These are phyloP conservation scores for Holtermannia corniformis DNA, from an alignment of 768 basidiomycete species.

Conservation along the genomic window DNA sequence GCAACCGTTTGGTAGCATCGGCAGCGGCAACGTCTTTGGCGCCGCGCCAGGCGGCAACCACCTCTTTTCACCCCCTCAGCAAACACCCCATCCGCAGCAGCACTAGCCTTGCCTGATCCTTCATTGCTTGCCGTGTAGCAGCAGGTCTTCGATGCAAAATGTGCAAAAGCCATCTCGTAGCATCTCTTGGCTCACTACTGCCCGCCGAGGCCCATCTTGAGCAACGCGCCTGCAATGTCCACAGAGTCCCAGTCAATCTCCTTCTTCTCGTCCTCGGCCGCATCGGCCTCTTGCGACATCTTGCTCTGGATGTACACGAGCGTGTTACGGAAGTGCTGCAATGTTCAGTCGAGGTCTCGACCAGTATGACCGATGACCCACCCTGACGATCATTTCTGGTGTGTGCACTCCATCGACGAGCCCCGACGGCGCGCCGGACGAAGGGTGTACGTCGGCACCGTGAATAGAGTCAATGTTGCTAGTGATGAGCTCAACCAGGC, in stretches of 20 bases:
- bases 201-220: slow-evolving; percentile 70
- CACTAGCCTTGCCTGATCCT: neutral
- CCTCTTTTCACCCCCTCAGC: neutral
- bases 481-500: slow-evolving; percentile 88
- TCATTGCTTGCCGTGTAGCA: too few species aligned
- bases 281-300: slow-evolving; percentile 47
- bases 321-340: slow-evolving; percentile 83
- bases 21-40: neutral
- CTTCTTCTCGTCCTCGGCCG: slow-evolving; percentile 39
- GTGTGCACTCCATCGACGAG: slow-evolving; percentile 85
- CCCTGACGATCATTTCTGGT: slow-evolving; percentile 70
- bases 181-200: too few species aligned
- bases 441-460: slow-evolving; percentile 76
- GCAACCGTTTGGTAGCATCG: neutral
- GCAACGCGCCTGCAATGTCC: slow-evolving; percentile 71
- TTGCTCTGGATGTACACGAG: slow-evolving; percentile 67
- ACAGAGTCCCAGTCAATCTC: slow-evolving; percentile 70
- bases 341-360: neutral
- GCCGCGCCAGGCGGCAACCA: neutral
- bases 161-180: too few species aligned
- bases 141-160: neutral
- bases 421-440: slow-evolving; percentile 75
- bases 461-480: slow-evolving; percentile 86
- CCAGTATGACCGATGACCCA: slow-evolving; percentile 8
- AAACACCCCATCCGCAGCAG: neutral